phyloP scores from a whole-genome alignment of 495 filamentous ascomycete species.

The Polyplosphaeria fusca region DNA sequence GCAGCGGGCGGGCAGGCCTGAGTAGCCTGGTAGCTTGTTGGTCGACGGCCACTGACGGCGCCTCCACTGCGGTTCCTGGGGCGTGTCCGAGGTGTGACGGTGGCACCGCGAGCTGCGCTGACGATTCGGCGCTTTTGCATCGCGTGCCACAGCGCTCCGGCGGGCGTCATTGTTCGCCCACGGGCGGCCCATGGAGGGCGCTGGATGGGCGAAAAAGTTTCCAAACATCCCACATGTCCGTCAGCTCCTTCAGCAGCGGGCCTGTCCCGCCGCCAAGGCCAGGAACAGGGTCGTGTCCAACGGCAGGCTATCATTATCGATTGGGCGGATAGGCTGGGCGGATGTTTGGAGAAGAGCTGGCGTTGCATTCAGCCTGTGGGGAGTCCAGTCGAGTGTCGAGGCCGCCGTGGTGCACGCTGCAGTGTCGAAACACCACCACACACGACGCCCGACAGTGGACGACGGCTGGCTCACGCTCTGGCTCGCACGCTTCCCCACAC shows the following conservation, averaged over 20 bases:
- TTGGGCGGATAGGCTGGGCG: conserved; percentile 32
- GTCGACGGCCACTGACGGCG: conserved; percentile 24
- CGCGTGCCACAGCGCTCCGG: conserved; percentile 1
- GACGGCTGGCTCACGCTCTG: too few relatives aligned
- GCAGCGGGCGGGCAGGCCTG: background rate
- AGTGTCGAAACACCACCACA: too few relatives aligned
- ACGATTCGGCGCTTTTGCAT: conserved; percentile 19
- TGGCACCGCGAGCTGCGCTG: conserved; percentile 10
- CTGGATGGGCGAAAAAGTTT: conserved; percentile 20
- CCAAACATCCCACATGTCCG: conserved; percentile 27
- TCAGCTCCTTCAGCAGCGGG: conserved; percentile 22
- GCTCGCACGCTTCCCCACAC: too few relatives aligned
- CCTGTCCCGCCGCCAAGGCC: conserved; percentile 19
- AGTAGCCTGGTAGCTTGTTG: background rate
- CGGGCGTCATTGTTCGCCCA: conserved; percentile 2
- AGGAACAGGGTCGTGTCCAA: conserved; percentile 23
- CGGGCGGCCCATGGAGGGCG: background rate
- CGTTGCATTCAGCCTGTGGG: too few relatives aligned
- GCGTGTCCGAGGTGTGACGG: conserved; percentile 6
- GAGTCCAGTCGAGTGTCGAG: too few relatives aligned
- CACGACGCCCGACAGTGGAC: too few relatives aligned
- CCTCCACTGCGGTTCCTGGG: conserved; percentile 5
- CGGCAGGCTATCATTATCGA: conserved; percentile 32
- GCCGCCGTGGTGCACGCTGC: too few relatives aligned
- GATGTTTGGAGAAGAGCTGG: too few relatives aligned